Evolutionary conservation across 345 rosid species (phyloP), one percentile per base, ranked within the genome.

Genomic region (Nephelium lappaceum): DNA sequence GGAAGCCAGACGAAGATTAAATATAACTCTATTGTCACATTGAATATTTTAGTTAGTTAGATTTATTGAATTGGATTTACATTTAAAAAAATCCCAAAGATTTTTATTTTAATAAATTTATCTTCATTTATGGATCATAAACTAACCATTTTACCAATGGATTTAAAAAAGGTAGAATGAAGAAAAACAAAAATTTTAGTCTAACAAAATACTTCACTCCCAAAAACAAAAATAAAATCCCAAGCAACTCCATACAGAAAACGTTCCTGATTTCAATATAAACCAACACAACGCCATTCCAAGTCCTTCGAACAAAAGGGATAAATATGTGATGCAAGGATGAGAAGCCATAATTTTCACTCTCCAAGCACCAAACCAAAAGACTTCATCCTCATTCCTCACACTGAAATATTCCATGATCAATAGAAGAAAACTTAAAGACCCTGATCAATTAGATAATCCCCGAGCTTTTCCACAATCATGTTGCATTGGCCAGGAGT

Each of bases 401-500:
- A 71, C 49, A 73, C 72, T 23, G 15, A 58, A 57, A 51, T 72
- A 47, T 23, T 24, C 77, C 78, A 43, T 19, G 11, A 51, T 21
- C 63, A 67, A 49, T 58, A 14, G 9, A 27, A 42, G 15, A 21
- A 25, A 25, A 36, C 9, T 78, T 81, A 87, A 51, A 87, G 76
- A 51, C 82, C 84, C 78, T 85, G 88, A 16, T 85, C 88, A 18
- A 82, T 69, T 39, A 87, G 87, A 80, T 85, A 83, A 74, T 83
- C 87, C 0, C 90, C 90, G 31, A 85, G 65, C 85, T 81, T 81
- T 77, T 85, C 90, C 4, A 87, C 84, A 21, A 85, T 51, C 87
- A 85, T 85, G 81, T 87, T 85, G 85, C 90, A 87, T 76, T 85
- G 88, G 21, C 84, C 87, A 1, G 90, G 83, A 55, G 87, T 72